Evolutionary conservation across 2,329 filamentous ascomycete genomes (phyloP).

Genomic region (Chaetomium strumarium): DNA sequence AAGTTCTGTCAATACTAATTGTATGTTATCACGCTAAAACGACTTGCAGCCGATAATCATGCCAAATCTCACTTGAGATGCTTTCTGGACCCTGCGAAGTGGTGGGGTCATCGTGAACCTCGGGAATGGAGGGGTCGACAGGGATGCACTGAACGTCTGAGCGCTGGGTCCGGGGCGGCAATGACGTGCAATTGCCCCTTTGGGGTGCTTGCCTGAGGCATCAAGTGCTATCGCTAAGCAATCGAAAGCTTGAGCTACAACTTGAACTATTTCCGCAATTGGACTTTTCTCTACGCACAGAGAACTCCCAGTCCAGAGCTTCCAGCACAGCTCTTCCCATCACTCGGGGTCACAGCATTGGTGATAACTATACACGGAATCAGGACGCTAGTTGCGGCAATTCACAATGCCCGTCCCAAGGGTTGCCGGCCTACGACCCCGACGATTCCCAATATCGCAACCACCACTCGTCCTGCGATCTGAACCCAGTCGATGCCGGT

Average conservation of each 20-base stretch:
- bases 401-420: slow-evolving; percentile 10
- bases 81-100: background rate
- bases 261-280: slow-evolving; percentile 3
- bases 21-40: too few species aligned
- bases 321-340: too few species aligned
- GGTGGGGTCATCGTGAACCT: slow-evolving; percentile 11
- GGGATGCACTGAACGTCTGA: too few species aligned
- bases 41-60: too few species aligned
- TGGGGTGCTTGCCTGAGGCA: slow-evolving; percentile 15
- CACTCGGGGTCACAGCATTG: too few species aligned
- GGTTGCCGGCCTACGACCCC: slow-evolving; percentile 9
- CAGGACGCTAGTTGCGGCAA: too few species aligned
- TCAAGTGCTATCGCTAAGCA: background rate
- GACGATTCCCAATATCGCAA: background rate
- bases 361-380: too few species aligned
- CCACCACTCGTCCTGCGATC: slow-evolving; percentile 5
- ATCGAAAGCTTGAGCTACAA: slow-evolving; percentile 7
- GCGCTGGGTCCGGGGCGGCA: too few species aligned
- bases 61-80: background rate
- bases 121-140: slow-evolving; percentile 16
- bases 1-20: too few species aligned
- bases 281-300: background rate
- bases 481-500: background rate
- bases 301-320: background rate
- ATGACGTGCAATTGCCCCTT: slow-evolving; percentile 13